phyloP scores from a whole-genome alignment of 805 yeast genomes.

The Suhomyces sp. region DNA sequence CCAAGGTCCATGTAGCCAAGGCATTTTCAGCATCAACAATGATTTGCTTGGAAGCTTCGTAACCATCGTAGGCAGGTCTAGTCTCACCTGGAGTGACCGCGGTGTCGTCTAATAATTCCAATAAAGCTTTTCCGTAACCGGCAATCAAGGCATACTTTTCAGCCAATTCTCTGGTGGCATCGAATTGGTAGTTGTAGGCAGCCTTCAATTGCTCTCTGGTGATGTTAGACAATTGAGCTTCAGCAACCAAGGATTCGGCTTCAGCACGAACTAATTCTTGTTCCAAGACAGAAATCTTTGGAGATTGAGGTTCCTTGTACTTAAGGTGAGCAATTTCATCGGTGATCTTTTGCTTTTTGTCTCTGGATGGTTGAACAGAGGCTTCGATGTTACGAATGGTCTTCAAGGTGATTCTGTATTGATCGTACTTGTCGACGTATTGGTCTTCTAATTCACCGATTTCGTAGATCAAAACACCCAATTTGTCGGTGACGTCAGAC shows the following conservation, averaged over 20 bases:
- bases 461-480: slow-evolving; percentile 80
- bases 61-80: slow-evolving; percentile 85
- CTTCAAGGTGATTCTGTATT: slow-evolving; percentile 78
- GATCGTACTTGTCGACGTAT: slow-evolving; percentile 82
- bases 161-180: slow-evolving; percentile 79
- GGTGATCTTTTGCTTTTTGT: slow-evolving; percentile 79
- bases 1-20: slow-evolving; percentile 80
- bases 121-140: slow-evolving; percentile 83
- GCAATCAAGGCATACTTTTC: slow-evolving; percentile 85
- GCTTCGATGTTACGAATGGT: slow-evolving; percentile 81
- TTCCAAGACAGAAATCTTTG: slow-evolving; percentile 77
- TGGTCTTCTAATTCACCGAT: slow-evolving; percentile 85
- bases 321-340: slow-evolving; percentile 81
- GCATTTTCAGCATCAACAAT: slow-evolving; percentile 84
- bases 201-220: slow-evolving; percentile 85
- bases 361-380: slow-evolving; percentile 85
- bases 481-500: slow-evolving; percentile 80
- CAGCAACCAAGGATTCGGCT: slow-evolving; percentile 88
- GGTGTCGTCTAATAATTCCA: slow-evolving; percentile 78
- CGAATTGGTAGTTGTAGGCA: slow-evolving; percentile 81
- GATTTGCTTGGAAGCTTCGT: slow-evolving; percentile 84
- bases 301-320: slow-evolving; percentile 81
- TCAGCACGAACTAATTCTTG: slow-evolving; percentile 90
- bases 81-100: slow-evolving; percentile 92
- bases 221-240: slow-evolving; percentile 85